Base-by-base conservation (phyloP, 345 rosid genomes). In the Lepidium africanum region DNA sequence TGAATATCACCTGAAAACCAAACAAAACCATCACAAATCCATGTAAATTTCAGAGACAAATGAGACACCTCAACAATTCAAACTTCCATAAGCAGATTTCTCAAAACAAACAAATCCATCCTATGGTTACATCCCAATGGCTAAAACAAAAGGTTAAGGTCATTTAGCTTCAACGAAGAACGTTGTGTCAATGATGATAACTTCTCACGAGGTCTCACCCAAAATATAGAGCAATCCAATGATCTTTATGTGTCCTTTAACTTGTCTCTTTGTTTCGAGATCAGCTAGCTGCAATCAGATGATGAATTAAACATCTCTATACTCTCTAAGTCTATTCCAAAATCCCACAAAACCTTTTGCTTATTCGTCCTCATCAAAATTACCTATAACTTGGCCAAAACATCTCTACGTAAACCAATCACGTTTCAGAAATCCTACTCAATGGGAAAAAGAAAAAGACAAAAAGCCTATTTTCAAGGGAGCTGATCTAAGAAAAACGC, bases 1-100 rank as follows among this genome's bases (percentile, higher is more conserved):
- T 92, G 96, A 69, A 92, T 89, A 77, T 92, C 98, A 78, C 98
- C 94, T 87, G 86, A 50, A 79, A 57, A 32, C 42, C 27, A 4
- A 74, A 67, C 17, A 21, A 15, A 66, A 58, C 37, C 39, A 73
- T 57, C 15, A 73, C 60, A 41, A 72, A 63, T 46, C 59, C 13
- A 38, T 19, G 9, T 17, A 17, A 65, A 59, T 40, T 10, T 9
- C 1, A 37, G 27, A 15, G 7, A 54, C 13, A 35, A 41, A 39
- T 40, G 35, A 59, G 59, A 70, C 35, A 43, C 19, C 16, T 32
- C 67, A 49, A 48, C 65, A 25, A 36, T 21, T 36, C 1, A 3
- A 69, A 46, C 32, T 45, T 67, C 25, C 16, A n/a, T 3, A 40
- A 40, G 11, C 30, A 54, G n/a, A 17, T 21, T 23, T 53, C 39